phyloP scores from a whole-genome alignment of 805 yeast species.

The Peterozyma xylosa region DNA sequence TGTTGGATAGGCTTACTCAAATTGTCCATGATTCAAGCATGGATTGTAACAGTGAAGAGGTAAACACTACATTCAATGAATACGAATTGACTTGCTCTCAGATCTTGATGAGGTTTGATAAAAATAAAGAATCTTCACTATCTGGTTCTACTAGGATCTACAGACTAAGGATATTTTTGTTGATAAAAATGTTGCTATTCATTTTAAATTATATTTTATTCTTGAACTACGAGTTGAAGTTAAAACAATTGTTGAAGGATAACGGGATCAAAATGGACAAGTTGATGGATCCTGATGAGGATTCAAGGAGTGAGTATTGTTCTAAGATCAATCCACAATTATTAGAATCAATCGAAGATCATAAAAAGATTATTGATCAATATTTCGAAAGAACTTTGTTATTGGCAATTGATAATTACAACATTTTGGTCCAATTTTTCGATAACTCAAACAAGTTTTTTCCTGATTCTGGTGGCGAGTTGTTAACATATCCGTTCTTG shows the following conservation, averaged over 20 bases:
- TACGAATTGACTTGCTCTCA: conserved; percentile 8
- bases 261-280: conserved; percentile 26
- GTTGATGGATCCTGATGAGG: conserved; percentile 11
- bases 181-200: conserved; percentile 40
- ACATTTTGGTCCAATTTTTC: conserved; percentile 22
- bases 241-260: conserved; percentile 9
- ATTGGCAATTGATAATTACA: conserved; percentile 28
- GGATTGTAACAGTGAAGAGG: background rate
- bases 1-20: conserved; percentile 17
- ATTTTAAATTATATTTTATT: conserved; percentile 40
- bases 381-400: conserved; percentile 27
- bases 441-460: conserved; percentile 19
- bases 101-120: conserved; percentile 13
- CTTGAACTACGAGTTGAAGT: conserved; percentile 28
- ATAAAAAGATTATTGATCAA: conserved; percentile 21
- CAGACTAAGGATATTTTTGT: conserved; percentile 22
- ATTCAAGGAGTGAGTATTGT: background rate
- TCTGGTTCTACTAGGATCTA: conserved; percentile 15
- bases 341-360: conserved; percentile 21
- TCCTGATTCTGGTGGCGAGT: conserved; percentile 33
- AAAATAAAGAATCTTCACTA: conserved; percentile 8
- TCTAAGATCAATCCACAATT: conserved; percentile 18
- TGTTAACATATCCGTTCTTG: conserved; percentile 40
- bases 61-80: background rate
- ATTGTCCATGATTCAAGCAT: conserved; percentile 5